Base-by-base conservation (phyloP, 495 filamentous ascomycete species). In the Aspergillus carlsbadensis region DNA sequence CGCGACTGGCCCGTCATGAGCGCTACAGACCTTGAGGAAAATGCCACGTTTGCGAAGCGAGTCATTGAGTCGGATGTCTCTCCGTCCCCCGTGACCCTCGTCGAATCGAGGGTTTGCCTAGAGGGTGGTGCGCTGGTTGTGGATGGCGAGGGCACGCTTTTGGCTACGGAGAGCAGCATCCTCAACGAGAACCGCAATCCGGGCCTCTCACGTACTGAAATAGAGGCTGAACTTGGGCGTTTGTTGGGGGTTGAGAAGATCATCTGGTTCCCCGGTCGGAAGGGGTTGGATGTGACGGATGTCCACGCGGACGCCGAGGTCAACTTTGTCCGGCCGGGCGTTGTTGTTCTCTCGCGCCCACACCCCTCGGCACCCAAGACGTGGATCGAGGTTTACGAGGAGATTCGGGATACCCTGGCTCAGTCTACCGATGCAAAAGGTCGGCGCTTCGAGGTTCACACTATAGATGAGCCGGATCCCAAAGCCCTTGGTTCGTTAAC, bases 161-260 rank as follows among this genome's bases (percentile, higher is more conserved):
- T 74, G 53, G 71, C 68, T 10, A 65, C 63, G 40, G 71, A 70
- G 52, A 74, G 71, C 49, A 69, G 65, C 34, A 68, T 74, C 50
- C 34, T 67, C 10, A 65, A 64, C 11, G 29, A 56, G 5, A 57
- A 65, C 26, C 62, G 71, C 8, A 74, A 72, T 46, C 59, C 56
- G n/a, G 68, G 63, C 0, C 17, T 71, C 3, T 50, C 47, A 1
- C 63, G 57, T 1, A 36, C 10, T 0, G 55, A 55, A 3, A 59
- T 70, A 5, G 71, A 74, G 41, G 35, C 11, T 6, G 68, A 72
- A 24, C 39, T 72, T 15, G 5, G 52, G 0, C 57, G 64, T 5
- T 36, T 69, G 5, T 57, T 72, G 1, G 69, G 67, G 1, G 62
- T 70, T 1, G 40, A 21, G 14, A 67, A 60, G 31, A 63, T 74